These are phyloP conservation scores for Cicer chorassanicum DNA, from an alignment of 306 rosid species.

Conservation along the genomic window DNA sequence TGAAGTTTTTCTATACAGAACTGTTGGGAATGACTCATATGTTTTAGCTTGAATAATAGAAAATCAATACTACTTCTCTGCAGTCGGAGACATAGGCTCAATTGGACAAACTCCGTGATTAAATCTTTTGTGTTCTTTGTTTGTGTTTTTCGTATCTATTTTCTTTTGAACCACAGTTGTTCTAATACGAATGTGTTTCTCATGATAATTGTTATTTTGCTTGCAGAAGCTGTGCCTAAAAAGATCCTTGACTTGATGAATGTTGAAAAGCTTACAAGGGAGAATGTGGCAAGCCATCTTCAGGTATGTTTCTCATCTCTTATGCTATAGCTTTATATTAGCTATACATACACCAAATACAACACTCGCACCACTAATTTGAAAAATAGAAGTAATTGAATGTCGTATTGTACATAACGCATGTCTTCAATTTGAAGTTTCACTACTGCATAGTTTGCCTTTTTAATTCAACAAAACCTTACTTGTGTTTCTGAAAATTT, in stretches of 20 bases:
- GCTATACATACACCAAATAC: neutral
- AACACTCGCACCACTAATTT: neutral
- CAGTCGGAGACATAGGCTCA: no score
- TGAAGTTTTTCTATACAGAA: no score
- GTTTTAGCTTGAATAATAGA: no score
- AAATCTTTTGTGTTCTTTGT: no score
- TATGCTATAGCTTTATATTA: conserved; percentile 4
- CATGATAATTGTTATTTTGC: conserved; percentile 22
- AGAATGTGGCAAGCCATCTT: conserved; percentile 97
- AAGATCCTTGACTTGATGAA: conserved; percentile 92
- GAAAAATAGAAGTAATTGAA: neutral
- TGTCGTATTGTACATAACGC: neutral
- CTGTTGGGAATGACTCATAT: no score
- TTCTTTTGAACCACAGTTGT: no score
- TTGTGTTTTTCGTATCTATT: no score
- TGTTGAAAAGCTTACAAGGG: conserved; percentile 90
- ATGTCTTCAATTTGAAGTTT: no score
- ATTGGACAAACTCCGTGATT: no score
- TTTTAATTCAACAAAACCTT: conserved; percentile 40
- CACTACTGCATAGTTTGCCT: neutral
- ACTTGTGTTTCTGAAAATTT: neutral
- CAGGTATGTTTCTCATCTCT: conserved; percentile 62
- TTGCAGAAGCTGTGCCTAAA: conserved; percentile 93
- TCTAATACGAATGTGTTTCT: conserved; percentile 7
- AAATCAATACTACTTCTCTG: no score